These are phyloP conservation scores for Tephrocybe sp. DNA, from an alignment of 768 basidiomycete species.

Conservation along the genomic window DNA sequence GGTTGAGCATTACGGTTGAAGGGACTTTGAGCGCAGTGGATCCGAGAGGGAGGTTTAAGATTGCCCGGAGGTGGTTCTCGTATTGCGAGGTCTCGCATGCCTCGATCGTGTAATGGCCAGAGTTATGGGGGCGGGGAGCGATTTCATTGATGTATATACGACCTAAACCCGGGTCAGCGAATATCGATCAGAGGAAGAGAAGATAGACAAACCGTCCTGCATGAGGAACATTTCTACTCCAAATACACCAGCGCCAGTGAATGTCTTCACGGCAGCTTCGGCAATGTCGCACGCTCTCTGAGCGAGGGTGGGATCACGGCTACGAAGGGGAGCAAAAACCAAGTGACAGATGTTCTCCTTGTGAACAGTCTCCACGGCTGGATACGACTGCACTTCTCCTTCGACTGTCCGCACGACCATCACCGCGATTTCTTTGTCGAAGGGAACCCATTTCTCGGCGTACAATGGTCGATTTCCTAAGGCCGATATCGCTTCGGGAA, in stretches of 20 bases:
- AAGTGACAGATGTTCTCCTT: slow-evolving; percentile 92
- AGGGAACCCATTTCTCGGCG: slow-evolving; percentile 92
- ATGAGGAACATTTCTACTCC: slow-evolving; percentile 98
- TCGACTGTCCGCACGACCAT: slow-evolving; percentile 86
- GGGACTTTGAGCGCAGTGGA: slow-evolving; percentile 86
- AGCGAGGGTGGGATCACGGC: slow-evolving; percentile 49
- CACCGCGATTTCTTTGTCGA: slow-evolving; percentile 88
- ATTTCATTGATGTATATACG: slow-evolving; percentile 90
- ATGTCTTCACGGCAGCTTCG: slow-evolving; percentile 72
- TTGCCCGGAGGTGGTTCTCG: slow-evolving; percentile 95
- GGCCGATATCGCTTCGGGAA: slow-evolving; percentile 44
- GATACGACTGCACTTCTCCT: slow-evolving; percentile 81
- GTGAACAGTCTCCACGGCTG: slow-evolving; percentile 93
- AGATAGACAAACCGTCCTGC: slow-evolving; percentile 60
- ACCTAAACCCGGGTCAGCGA: slow-evolving; percentile 38
- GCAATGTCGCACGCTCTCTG: slow-evolving; percentile 68
- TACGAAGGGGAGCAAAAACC: slow-evolving; percentile 85
- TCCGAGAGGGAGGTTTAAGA: slow-evolving; percentile 86
- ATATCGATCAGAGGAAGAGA: not conserved
- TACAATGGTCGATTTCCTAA: slow-evolving; percentile 77
- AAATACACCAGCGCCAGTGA: slow-evolving; percentile 91
- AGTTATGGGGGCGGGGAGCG: slow-evolving; percentile 97
- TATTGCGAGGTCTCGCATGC: slow-evolving; percentile 96
- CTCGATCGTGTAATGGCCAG: slow-evolving; percentile 98
- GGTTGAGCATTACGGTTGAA: slow-evolving; percentile 89